phyloP scores from a whole-genome alignment of 2,329 filamentous ascomycete species.

The Epichloe gansuensis region DNA sequence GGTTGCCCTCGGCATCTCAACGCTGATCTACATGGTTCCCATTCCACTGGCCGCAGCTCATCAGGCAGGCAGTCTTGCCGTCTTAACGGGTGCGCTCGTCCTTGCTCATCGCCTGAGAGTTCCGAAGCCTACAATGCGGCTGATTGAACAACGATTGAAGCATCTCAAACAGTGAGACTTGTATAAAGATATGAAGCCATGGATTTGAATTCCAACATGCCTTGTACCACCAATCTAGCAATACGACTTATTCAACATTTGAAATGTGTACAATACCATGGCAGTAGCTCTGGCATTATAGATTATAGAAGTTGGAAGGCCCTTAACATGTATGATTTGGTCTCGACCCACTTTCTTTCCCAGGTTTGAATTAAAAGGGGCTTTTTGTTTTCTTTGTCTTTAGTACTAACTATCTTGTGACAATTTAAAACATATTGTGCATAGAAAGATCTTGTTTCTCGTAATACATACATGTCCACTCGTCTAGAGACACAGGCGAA shows the following conservation, averaged over 20 bases:
- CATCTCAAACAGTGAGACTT: conserved; percentile 10
- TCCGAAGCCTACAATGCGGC: conserved; percentile 49
- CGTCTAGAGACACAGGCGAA: not conserved
- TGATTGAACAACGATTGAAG: conserved; percentile 43
- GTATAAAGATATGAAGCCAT: not conserved
- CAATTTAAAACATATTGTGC: not conserved
- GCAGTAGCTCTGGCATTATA: not conserved
- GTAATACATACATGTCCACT: not conserved
- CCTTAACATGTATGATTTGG: no score
- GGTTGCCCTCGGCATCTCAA: conserved; percentile 76
- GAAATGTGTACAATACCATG: not conserved
- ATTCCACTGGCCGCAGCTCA: conserved; percentile 79
- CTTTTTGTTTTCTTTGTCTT: not conserved
- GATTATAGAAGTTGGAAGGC: no score
- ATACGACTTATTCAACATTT: not conserved
- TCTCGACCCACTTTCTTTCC: no score
- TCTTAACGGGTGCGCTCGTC: conserved; percentile 72
- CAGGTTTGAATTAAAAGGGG: no score
- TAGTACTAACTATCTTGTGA: not conserved
- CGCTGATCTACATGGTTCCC: conserved; percentile 88
- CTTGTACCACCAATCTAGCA: no score
- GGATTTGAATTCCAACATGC: no score
- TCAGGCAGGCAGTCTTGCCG: conserved; percentile 77
- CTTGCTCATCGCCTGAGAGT: conserved; percentile 68
- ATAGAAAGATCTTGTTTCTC: not conserved